These are phyloP conservation scores for Trichoderma pleuroti DNA, from an alignment of 2,329 filamentous ascomycete species.

Conservation along the genomic window DNA sequence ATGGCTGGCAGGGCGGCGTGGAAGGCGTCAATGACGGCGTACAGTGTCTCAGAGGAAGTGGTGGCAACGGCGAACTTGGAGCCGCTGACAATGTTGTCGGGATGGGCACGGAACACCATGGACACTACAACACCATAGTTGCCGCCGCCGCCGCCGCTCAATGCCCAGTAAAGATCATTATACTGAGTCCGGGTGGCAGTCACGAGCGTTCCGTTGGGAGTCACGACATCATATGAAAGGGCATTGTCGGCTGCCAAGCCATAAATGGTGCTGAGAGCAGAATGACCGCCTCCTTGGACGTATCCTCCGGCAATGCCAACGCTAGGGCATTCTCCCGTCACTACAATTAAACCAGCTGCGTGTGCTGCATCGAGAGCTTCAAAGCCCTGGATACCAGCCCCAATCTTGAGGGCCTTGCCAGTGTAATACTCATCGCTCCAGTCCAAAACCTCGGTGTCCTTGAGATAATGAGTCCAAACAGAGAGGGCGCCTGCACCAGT, in stretches of 20 bases:
- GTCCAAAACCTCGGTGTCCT: conserved; percentile 39
- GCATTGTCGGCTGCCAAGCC: conserved; percentile 59
- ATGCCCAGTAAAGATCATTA: conserved; percentile 60
- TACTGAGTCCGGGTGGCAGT: conserved; percentile 39
- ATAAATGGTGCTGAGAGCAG: conserved; percentile 46
- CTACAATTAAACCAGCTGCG: conserved; percentile 43
- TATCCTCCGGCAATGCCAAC: conserved; percentile 62
- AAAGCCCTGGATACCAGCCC: conserved; percentile 50
- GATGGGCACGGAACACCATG: conserved; percentile 35
- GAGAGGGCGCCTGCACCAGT: conserved; percentile 48
- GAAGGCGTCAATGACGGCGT: conserved; percentile 25
- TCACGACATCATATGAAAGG: conserved; percentile 53
- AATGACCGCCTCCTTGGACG: conserved; percentile 57
- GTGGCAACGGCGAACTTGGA: conserved; percentile 25
- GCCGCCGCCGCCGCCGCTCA: conserved; percentile 53
- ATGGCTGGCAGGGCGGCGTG: conserved; percentile 32
- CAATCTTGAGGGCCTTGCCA: conserved; percentile 51
- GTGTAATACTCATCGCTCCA: conserved; percentile 43
- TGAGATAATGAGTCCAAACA: conserved; percentile 42
- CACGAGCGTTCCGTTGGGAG: conserved; percentile 45
- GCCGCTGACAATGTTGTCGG: conserved; percentile 29
- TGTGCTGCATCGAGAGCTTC: conserved; percentile 47
- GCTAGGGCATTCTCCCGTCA: conserved; percentile 53
- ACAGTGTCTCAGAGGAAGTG: neutral
- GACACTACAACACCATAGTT: conserved; percentile 42